These are phyloP conservation scores for Fusarium devonianum DNA, from an alignment of 2,329 filamentous ascomycete species.

Conservation along the genomic window DNA sequence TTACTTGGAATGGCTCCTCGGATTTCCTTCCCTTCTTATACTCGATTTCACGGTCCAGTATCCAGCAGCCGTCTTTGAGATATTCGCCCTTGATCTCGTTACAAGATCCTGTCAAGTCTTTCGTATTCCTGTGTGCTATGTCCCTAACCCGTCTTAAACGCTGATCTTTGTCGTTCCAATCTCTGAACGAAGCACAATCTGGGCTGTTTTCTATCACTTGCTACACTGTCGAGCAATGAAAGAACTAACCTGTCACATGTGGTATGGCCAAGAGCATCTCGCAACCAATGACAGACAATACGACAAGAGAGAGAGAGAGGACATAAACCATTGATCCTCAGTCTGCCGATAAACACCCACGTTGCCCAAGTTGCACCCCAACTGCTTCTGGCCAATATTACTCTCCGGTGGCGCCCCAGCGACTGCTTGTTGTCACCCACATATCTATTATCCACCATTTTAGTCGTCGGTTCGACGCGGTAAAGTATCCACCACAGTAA, in stretches of 20 bases:
- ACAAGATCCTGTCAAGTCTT: conserved; percentile 2
- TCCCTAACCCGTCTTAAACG: conserved; percentile 15
- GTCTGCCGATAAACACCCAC: conserved; percentile 32
- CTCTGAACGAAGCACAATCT: conserved; percentile 26
- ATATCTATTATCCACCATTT: conserved; percentile 37
- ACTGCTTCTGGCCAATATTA: conserved; percentile 34
- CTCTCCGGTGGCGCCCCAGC: conserved; percentile 35
- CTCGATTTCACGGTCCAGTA: no score
- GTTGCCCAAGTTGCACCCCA: conserved; percentile 28
- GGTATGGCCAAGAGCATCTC: conserved; percentile 6
- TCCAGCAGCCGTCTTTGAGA: no score
- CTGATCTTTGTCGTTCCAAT: conserved; percentile 8
- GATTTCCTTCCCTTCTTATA: background rate
- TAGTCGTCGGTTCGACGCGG: conserved; percentile 37
- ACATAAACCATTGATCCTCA: conserved; percentile 26
- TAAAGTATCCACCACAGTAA: conserved; percentile 33
- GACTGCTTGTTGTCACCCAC: conserved; percentile 34
- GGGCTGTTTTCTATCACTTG: conserved; percentile 16
- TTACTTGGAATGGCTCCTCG: conserved; percentile 1
- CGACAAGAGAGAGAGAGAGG: background rate
- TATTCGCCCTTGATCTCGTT: background rate
- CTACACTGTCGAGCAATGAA: background rate
- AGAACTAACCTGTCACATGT: conserved; percentile 14
- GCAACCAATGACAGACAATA: conserved; percentile 16
- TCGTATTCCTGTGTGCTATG: conserved; percentile 14